These are phyloP conservation scores for Haplographium delicatum DNA, from an alignment of 495 filamentous ascomycete genomes.

Conservation along the genomic window DNA sequence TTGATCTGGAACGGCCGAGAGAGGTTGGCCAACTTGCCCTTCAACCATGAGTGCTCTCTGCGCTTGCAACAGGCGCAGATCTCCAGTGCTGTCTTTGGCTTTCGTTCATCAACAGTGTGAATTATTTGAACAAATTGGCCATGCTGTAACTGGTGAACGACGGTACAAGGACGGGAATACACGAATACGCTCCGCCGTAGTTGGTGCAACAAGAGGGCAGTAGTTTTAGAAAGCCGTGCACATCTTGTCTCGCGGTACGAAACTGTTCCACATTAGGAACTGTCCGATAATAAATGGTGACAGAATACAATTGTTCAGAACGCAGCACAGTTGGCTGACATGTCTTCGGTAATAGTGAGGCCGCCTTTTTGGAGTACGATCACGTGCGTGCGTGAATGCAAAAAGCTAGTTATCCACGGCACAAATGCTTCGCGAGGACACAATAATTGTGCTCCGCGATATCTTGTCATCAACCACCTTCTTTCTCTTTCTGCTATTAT, in stretches of 20 bases:
- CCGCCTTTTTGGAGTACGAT: too few relatives aligned
- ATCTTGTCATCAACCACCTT: slow-evolving; percentile 7
- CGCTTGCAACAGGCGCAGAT: slow-evolving; percentile 17
- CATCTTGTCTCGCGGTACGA: slow-evolving; percentile 1
- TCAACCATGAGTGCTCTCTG: slow-evolving; percentile 18
- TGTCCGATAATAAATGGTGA: neutral
- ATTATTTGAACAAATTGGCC: slow-evolving; percentile 17
- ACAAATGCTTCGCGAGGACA: too few relatives aligned
- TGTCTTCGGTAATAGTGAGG: slow-evolving; percentile 1
- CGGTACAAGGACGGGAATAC: slow-evolving; percentile 14
- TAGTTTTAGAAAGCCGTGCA: neutral
- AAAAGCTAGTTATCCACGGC: too few relatives aligned
- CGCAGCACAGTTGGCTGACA: slow-evolving; percentile 7
- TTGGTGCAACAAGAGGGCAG: slow-evolving; percentile 15
- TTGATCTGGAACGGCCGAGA: slow-evolving; percentile 19
- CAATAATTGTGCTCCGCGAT: slow-evolving; percentile 3
- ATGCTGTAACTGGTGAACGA: slow-evolving; percentile 14
- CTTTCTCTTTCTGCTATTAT: slow-evolving; percentile 9
- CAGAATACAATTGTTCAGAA: slow-evolving; percentile 1
- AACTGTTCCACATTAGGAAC: neutral
- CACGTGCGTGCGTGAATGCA: too few relatives aligned
- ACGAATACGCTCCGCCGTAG: slow-evolving; percentile 19
- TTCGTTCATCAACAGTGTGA: slow-evolving; percentile 18
- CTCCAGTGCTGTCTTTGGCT: slow-evolving; percentile 19
- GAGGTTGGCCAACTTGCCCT: slow-evolving; percentile 17